phyloP scores from a whole-genome alignment of 352 stramenopile genomes.

The Globisporangium viniferum region DNA sequence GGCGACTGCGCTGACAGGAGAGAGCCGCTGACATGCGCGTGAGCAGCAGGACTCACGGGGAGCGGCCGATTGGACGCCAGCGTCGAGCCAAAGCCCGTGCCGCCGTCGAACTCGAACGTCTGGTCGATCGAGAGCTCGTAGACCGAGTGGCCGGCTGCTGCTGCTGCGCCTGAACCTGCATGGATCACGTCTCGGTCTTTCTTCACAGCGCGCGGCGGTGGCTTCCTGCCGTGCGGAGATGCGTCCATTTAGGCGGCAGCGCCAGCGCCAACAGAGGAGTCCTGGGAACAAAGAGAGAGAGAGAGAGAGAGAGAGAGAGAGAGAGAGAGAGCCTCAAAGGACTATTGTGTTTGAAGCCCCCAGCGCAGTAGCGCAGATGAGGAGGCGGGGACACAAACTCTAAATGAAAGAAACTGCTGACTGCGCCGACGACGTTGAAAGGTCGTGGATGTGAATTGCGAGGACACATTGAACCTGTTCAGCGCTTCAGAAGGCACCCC shows the following conservation, averaged over 20 bases:
- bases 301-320: background rate
- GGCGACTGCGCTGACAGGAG: constrained; percentile 19
- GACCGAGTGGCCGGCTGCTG: constrained; percentile 5
- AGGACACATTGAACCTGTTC: background rate
- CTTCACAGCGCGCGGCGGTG: background rate
- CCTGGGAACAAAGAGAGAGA: background rate
- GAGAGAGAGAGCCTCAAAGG: background rate
- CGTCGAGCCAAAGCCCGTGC: constrained; percentile 56
- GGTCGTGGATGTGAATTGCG: background rate
- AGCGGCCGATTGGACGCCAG: constrained; percentile 57
- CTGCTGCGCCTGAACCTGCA: background rate
- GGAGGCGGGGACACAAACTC: background rate
- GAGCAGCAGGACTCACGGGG: constrained; percentile 25
- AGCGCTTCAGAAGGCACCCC: background rate
- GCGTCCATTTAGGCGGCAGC: background rate
- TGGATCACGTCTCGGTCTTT: background rate
- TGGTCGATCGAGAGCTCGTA: constrained; percentile 47
- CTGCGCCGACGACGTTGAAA: background rate
- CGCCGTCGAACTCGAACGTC: constrained; percentile 72
- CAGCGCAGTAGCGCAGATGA: background rate
- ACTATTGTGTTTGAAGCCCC: background rate
- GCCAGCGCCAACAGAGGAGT: background rate
- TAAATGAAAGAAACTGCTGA: background rate
- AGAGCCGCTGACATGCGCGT: constrained; percentile 1
- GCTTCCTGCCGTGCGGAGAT: background rate